Conservation (phyloP, 2,329 filamentous ascomycete species). For the Alternaria incomplexa region DNA sequence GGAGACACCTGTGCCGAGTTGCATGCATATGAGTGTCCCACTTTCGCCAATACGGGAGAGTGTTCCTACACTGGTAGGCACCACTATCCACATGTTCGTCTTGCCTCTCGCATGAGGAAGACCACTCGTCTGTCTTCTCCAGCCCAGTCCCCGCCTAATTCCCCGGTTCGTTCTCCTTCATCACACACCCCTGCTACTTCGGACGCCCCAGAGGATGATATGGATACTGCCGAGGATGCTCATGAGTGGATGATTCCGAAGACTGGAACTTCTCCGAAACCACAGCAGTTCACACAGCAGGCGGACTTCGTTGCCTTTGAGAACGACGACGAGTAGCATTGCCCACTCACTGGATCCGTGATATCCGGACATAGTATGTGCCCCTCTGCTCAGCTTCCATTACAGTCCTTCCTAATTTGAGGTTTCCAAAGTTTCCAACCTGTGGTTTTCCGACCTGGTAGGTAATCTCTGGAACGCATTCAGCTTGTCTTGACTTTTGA, state of each 20-base stretch:
- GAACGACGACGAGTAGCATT: slow-evolving; percentile 19
- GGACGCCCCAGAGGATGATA: slow-evolving; percentile 13
- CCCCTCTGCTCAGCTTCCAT: slow-evolving; percentile 8
- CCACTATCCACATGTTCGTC: slow-evolving; percentile 82
- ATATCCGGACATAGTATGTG: slow-evolving; percentile 20
- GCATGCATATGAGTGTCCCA: slow-evolving; percentile 91
- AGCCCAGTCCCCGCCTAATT: background rate
- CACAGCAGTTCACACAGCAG: slow-evolving; percentile 38
- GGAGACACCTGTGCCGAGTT: slow-evolving; percentile 78
- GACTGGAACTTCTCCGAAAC: background rate
- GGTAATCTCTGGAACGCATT: slow-evolving; percentile 17
- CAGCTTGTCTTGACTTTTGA: slow-evolving; percentile 18
- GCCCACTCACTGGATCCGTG: background rate
- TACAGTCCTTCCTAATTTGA: slow-evolving; percentile 18
- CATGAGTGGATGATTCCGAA: slow-evolving; percentile 1
- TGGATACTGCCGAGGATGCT: slow-evolving; percentile 6
- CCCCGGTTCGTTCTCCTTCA: background rate
- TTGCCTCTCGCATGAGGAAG: slow-evolving; percentile 37
- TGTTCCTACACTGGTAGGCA: slow-evolving; percentile 79
- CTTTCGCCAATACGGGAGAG: slow-evolving; percentile 87
- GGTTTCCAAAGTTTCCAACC: slow-evolving; percentile 15
- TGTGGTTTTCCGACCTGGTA: slow-evolving; percentile 19
- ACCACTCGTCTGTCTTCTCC: slow-evolving; percentile 19
- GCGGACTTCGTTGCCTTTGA: slow-evolving; percentile 39
- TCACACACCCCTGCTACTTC: slow-evolving; percentile 1